Evolutionary conservation across 768 basidiomycete genomes (phyloP).

Genomic region (Russula compacta): DNA sequence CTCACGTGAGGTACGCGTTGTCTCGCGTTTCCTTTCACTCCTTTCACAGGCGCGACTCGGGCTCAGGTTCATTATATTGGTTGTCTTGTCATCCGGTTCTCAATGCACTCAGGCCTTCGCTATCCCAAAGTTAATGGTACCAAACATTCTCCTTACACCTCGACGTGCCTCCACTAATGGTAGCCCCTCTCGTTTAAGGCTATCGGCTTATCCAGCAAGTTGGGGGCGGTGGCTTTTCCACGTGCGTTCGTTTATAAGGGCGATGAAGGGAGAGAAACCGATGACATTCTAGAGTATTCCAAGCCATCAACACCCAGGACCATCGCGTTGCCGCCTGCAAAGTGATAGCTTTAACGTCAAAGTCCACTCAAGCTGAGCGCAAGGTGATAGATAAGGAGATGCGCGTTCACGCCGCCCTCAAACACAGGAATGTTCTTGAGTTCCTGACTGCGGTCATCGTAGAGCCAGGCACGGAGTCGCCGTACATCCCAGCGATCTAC

Average conservation of each 20-base stretch:
- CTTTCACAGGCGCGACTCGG: neutral
- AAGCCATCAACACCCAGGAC: conserved; percentile 59
- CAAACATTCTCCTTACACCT: neutral
- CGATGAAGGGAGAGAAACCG: neutral
- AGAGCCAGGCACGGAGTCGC: conserved; percentile 43
- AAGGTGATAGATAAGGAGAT: conserved; percentile 90
- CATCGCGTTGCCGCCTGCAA: conserved; percentile 83
- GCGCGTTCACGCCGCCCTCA: conserved; percentile 72
- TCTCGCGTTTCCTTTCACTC: neutral
- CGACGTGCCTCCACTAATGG: neutral
- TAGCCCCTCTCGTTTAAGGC: conserved; percentile 33
- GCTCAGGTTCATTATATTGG: neutral
- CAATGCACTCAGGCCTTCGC: conserved; percentile 12
- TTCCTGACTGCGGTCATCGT: conserved; percentile 74
- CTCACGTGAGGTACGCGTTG: neutral
- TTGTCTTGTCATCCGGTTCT: neutral
- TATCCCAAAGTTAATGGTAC: conserved; percentile 19
- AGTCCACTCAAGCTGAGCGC: conserved; percentile 58
- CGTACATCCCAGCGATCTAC: conserved; percentile 75
- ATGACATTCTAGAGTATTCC: conserved; percentile 55
- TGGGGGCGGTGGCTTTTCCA: conserved; percentile 84
- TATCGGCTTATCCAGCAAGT: conserved; percentile 66
- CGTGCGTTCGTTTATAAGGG: conserved; percentile 31
- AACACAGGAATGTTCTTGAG: conserved; percentile 73
- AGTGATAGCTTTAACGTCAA: conserved; percentile 53